Base-by-base conservation (phyloP, 345 rosid species). In the Sisymbrium altissimum region DNA sequence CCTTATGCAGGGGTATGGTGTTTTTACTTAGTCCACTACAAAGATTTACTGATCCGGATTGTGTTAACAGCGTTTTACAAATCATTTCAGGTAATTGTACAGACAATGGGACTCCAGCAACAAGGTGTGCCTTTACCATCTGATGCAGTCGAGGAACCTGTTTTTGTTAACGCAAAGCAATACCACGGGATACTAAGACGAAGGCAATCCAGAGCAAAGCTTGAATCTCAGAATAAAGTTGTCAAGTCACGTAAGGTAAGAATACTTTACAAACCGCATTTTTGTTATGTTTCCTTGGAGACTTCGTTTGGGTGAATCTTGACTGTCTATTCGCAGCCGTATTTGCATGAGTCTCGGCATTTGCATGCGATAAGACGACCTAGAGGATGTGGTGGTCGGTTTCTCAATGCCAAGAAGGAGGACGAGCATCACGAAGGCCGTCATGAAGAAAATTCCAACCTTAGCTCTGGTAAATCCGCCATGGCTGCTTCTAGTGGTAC, bases 91-190 rank as follows among this genome's bases (percentile, higher is more conserved):
- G 95, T 88, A 77, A 93, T 89, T 75, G 79, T 88, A 71, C 96
- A 94, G 85, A 78, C 91, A 21, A 89, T 95, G 97, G 97, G 93
- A 76, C 81, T 91, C 66, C 99, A 95, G 81, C 97, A 90, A 78
- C 93, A 89, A 78, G 97, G 93, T 77, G 90, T 95, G 74, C 97
- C 96, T 44, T 79, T 95, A 74, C 91, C 96, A 73, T 78, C 97
- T 17, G 97, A 87, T 78, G 89, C 92, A 63, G 88, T 95, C 38
- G 99, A 95, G 79, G 99, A 95, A 70, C 99, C 99, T 60, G 97
- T 95, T 38, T 95, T 91, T 81, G 99, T 95, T 36, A 95, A 95
- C 82, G 99, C 99, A 63, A 92, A 95, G 78, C 99, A 95, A 79
- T 95, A 92, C 84, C 96, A 90, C 57, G 99, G 99, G 18, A 95